Conservation (phyloP, 2,329 filamentous ascomycete genomes). For the Ophiostoma populinum region DNA sequence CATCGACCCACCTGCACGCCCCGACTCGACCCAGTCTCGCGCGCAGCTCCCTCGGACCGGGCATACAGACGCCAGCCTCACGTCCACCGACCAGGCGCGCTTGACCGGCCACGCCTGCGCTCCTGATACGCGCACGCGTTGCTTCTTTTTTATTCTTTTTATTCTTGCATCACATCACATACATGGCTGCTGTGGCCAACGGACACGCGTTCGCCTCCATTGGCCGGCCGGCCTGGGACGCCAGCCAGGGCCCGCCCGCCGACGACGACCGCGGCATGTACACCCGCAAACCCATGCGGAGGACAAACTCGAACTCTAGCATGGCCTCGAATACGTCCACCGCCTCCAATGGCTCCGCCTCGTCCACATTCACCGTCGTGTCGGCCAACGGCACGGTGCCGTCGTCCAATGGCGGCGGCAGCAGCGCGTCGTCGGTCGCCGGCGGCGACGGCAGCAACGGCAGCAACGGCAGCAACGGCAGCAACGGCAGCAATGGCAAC, state of each 20-base stretch:
- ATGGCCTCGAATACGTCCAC: conserved; percentile 59
- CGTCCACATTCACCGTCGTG: conserved; percentile 43
- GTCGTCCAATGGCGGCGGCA: conserved; percentile 18
- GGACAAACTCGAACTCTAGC: conserved; percentile 83
- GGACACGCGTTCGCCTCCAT: conserved; percentile 46
- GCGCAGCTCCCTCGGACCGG: too few species aligned
- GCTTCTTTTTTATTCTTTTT: too few species aligned
- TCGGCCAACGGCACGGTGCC: conserved; percentile 30
- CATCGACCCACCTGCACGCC: too few species aligned
- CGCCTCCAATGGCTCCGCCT: conserved; percentile 43
- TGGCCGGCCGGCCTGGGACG: conserved; percentile 49
- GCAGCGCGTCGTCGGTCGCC: neutral
- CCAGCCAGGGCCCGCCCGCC: conserved; percentile 31
- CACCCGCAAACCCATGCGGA: conserved; percentile 71
- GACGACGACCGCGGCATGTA: conserved; percentile 69
- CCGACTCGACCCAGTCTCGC: too few species aligned
- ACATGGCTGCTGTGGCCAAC: conserved; percentile 52
- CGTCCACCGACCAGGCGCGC: neutral
- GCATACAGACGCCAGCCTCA: too few species aligned
- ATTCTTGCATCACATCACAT: too few species aligned
- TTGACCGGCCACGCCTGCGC: neutral
- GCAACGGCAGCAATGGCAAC: conserved; percentile 26
- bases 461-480: conserved; percentile 27
- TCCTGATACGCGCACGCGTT: too few species aligned
- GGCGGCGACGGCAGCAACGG: neutral